phyloP scores from a whole-genome alignment of 2,329 filamentous ascomycete species.

The Trichoderma afroharzianum region DNA sequence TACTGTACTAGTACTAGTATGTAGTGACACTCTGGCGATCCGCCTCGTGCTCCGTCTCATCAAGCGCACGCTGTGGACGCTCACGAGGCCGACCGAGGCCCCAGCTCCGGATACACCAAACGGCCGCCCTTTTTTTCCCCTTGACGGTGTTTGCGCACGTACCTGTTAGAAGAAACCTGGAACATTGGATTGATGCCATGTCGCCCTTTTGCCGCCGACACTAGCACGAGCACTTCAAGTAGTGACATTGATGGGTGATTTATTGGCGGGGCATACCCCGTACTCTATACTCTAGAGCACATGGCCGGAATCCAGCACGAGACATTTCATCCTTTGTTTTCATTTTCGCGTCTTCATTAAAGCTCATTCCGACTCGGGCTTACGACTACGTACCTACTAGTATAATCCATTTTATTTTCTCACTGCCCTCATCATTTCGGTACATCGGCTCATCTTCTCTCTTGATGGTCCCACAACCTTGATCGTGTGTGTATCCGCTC shows the following conservation, averaged over 20 bases:
- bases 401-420: not conserved
- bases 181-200: not conserved
- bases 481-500: constrained; percentile 4
- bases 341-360: not conserved
- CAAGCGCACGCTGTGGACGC: constrained; percentile 7
- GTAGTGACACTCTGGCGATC: not conserved
- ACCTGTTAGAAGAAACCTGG: not conserved
- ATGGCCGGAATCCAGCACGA: not conserved
- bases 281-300: not conserved
- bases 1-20: too few relatives aligned
- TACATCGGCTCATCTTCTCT: not conserved
- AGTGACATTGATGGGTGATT: not conserved
- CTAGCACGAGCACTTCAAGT: not conserved
- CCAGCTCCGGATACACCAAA: constrained; percentile 1
- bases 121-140: not conserved
- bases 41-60: constrained; percentile 8
- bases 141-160: not conserved
- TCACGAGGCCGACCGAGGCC: not conserved
- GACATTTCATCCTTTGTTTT: not conserved
- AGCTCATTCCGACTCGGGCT: not conserved
- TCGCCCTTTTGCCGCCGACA: not conserved
- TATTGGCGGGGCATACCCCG: not conserved
- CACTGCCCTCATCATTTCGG: constrained; percentile 5
- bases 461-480: not conserved
- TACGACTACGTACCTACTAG: too few relatives aligned